Evolutionary conservation across 306 rosid species (phyloP), one percentile per base, ranked within the genome.

Genomic region (Mucuna pruriens): DNA sequence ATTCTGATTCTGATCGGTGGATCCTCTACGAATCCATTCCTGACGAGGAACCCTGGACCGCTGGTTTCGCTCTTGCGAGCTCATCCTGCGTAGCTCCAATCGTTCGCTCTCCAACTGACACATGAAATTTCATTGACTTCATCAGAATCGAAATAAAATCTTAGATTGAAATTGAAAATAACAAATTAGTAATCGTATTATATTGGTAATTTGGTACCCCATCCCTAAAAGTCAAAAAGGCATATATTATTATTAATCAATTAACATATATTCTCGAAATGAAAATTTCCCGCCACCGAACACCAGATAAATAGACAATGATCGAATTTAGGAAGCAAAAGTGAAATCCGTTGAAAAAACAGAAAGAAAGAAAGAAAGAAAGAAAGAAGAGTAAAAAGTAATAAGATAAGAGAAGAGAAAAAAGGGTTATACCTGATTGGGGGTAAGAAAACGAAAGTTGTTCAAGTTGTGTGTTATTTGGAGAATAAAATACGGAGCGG

Each of bases 1-100:
- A 20, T 9, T 60, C 22, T 11, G 49, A 49, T n/a, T 6, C 3
- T n/a, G n/a, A 34, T 16, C 33, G 76, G 75, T 22, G 66, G 83
- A n/a, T 36, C 42, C 89, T 80, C 91, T 89, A 0, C 85, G 93
- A 22, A 94, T 74, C 94, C 97, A 91, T 72, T 86, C 88, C 34
- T 71, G 91, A 42, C 90, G 90, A 84, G 89, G 83, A 44, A 77
- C 44, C 84, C 86, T 87, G 9, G 91, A 80, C 83, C 90, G 76
- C 71, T 86, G 94, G 73, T 66, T 84, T 49, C 70, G 84, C 72
- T 46, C 84, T 62, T 86, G 86, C 61, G 74, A 86, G 82, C 90
- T 90, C 97, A 91, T 94, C 44, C 80, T 29, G 51, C 52, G 26
- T 7, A 7, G 7, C 52, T 42, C 79, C 6, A 46, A 44, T 57